These are phyloP conservation scores for Lecanicillium sp. DNA, from an alignment of 2,329 filamentous ascomycete species.

Conservation along the genomic window DNA sequence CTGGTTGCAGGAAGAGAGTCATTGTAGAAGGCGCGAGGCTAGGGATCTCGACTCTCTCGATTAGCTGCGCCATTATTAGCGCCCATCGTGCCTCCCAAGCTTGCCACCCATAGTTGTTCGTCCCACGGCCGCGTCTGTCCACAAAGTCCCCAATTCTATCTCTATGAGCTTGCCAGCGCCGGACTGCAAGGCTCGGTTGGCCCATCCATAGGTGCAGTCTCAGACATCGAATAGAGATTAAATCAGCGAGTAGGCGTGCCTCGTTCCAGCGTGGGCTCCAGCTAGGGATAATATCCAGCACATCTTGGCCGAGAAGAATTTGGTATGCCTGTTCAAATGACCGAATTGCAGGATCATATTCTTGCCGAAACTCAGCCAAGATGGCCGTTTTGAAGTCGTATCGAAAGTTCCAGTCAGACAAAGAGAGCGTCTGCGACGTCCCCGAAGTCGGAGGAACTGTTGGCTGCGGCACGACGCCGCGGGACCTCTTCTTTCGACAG, in stretches of 20 bases:
- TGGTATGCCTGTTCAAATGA: slow-evolving; percentile 87
- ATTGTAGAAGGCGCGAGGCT: slow-evolving; percentile 38
- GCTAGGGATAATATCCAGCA: slow-evolving; percentile 80
- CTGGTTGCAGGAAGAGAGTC: slow-evolving; percentile 45
- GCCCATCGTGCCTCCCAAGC: slow-evolving; percentile 82
- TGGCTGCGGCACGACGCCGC: slow-evolving; percentile 69
- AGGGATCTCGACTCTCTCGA: slow-evolving; percentile 45
- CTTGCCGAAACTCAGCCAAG: slow-evolving; percentile 87
- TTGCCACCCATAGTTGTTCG: slow-evolving; percentile 84
- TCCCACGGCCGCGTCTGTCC: slow-evolving; percentile 76
- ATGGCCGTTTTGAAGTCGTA: slow-evolving; percentile 92
- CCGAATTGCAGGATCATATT: slow-evolving; percentile 79
- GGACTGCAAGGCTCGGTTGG: slow-evolving; percentile 70
- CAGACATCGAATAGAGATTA: slow-evolving; percentile 71
- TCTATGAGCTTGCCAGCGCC: slow-evolving; percentile 73
- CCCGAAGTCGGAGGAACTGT: slow-evolving; percentile 76
- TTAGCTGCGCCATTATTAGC: slow-evolving; percentile 52
- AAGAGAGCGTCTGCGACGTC: slow-evolving; percentile 77
- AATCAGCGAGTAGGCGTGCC: slow-evolving; percentile 78
- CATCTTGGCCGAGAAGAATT: slow-evolving; percentile 69
- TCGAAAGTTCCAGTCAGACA: slow-evolving; percentile 83
- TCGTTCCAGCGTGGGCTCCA: slow-evolving; percentile 92
- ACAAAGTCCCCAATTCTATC: slow-evolving; percentile 68
- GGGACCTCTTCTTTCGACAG: slow-evolving; percentile 76
- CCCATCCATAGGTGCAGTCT: slow-evolving; percentile 76